Base-by-base conservation (phyloP, 2,329 filamentous ascomycete species). In the Trichophyton mentagrophytes region DNA sequence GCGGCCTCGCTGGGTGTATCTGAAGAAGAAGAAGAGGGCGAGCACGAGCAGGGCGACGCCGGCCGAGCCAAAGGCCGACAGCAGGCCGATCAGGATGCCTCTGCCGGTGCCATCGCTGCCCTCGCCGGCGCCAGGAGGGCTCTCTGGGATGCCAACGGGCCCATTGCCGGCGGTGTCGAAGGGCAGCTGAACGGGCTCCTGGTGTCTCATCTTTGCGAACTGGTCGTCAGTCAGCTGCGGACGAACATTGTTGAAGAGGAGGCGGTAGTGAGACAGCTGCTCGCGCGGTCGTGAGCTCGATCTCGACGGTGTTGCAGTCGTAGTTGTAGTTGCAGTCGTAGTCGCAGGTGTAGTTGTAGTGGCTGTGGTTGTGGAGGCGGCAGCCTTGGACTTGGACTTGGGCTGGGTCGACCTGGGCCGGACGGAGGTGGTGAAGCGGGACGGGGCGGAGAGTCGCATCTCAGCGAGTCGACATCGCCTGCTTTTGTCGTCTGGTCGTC, bases 31-130 rank as follows among this genome's bases (percentile, higher is more conserved):
- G 71, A 97, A 85, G 70, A 93, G 77, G 60, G 87, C 79, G 67
- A 92, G 85, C 62, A 95, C 79, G 64, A 95, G 73, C 61, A 89
- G 86, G 64, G 95, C 90, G 61, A 96, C 79, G 36, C 89, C 83
- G 51, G 92, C 92, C 44, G 91, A 95, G 64, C 90, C 92, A 74
- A 97, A 92, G 13, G 92, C 95, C 44, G 91, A 96, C 64, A 96
- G 81, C 70, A 99, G 85, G 67, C 92, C 93, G 72, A 99, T 97
- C 74, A 97, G 82, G 69, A 97, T 89, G 73, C 92, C 92, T 71
- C 84, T 85, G 62, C 83, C 84, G 60, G 83, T 84, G 60, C 78
- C 79, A 65, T 74, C 69, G 60, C 74, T 73, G 70, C 68, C 70
- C 71, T 77, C 61, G 67, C 71, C 62, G 64, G 20, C 46, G 46